These are phyloP conservation scores for Paspalum vaginatum DNA, from an alignment of 176 grass and related monocot species.

Conservation along the genomic window DNA sequence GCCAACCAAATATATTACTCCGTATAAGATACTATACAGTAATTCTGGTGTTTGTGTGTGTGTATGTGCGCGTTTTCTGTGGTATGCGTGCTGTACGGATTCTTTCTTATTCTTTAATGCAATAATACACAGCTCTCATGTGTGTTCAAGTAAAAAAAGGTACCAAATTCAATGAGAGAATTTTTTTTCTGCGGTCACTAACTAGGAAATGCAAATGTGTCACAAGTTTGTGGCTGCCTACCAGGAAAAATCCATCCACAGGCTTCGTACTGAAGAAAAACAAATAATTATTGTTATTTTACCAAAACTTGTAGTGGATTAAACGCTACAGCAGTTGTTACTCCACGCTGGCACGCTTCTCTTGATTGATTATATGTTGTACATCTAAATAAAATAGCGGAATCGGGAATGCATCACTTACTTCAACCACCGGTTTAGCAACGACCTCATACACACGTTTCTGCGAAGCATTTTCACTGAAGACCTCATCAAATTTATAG, in stretches of 20 bases:
- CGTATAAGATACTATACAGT: too few relatives aligned
- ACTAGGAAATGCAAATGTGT: background rate
- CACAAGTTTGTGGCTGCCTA: background rate
- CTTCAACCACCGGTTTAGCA: constrained; percentile 92
- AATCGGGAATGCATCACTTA: constrained; percentile 40
- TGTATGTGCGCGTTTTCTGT: too few relatives aligned
- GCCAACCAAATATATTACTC: background rate
- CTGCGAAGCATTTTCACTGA: constrained; percentile 79
- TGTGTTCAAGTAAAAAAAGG: too few relatives aligned
- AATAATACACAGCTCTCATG: too few relatives aligned
- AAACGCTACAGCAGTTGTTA: background rate
- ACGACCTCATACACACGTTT: constrained; percentile 87
- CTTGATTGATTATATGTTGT: constrained; percentile 4
- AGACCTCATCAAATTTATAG: constrained; percentile 92
- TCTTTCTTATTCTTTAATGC: too few relatives aligned
- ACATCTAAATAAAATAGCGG: constrained; percentile 5
- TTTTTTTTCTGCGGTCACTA: constrained; percentile 2
- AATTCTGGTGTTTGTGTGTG: too few relatives aligned
- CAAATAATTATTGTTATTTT: background rate
- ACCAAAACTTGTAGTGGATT: background rate
- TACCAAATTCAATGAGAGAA: background rate
- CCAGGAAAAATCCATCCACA: background rate
- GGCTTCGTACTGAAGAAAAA: background rate
- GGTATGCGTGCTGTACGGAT: too few relatives aligned
- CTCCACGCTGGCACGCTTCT: background rate